Base-by-base conservation (phyloP, 495 filamentous ascomycete genomes). In the Aspergillus affinis region DNA sequence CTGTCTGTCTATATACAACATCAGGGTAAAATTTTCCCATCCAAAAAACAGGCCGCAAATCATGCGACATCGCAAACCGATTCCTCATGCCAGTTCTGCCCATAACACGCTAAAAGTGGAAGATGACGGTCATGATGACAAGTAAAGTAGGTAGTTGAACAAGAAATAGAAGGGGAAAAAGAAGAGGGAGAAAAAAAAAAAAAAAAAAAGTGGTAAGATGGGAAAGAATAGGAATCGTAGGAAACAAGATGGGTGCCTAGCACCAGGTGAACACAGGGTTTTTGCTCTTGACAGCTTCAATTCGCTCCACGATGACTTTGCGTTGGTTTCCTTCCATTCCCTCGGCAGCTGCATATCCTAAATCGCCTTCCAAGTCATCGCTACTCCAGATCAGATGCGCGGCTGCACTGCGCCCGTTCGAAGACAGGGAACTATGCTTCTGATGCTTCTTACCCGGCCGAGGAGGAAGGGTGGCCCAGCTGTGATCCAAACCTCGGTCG, bases 191-290 rank as follows among this genome's bases (percentile, higher is more conserved):
- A n/a, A 46, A 36, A 23, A 20, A 58, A 32, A 36, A 46, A 36
- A 23, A 20, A 58, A 32, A 36, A 49, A 29, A 45, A 54, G 26
- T 23, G 36, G 32, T 45, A 51, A 48, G 47, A 51, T 19, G 26
- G 29, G 51, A 26, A 20, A 54, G 51, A 56, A 32, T 12, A 46
- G 19, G 26, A 51, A 48, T 41, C 55, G 36, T 45, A 56, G 32
- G 46, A 29, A 32, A 54, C 26, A 61, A 30, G 27, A 17, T 23
- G 20, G 41, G 20, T 44, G 21, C 41, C 15, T 47, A 64, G 55
- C 95, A 98, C 91, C 94, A 98, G 45, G 90, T 96, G 75, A 98
- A 98, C 15, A 98, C 91, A 17, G 94, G 94, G 72, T 95, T 94
- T 73, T 88, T 90, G 72, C 86, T 89, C 79, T 97, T 98, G 30